Base-by-base conservation (phyloP, 495 filamentous ascomycete genomes). In the Lichenothelia convexa region DNA sequence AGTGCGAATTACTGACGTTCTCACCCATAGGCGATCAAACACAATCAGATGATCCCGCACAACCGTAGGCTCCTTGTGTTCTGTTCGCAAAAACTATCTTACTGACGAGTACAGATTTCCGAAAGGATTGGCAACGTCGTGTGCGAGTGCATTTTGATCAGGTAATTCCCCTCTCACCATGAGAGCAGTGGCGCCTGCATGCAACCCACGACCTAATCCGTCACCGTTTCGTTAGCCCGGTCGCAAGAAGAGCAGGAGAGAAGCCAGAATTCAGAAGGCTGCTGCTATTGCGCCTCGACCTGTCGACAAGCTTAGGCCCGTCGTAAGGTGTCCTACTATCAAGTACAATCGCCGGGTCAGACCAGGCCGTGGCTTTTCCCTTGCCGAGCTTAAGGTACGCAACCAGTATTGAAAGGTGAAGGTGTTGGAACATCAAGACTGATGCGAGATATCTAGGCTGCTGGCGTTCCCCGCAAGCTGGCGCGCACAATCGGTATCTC, bases 71-170 rank as follows among this genome's bases (percentile, higher is more conserved):
- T 11, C 30, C 4, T 30, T 33, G 40, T 36, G 5, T 5, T 15
- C 8, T 33, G 31, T 33, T 18, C 3, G 17, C 31, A 32, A 12
- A 8, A 27, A 27, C 24, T 8, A 27, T 7, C 13, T 18, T 18
- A n/a, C 31, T 18, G 17, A 18, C 31, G 16, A 12, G 17, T 18
- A 45, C 53, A 87, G 82, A 97, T 64, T 97, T 97, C 84, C 89
- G 84, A 71, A 97, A 97, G 84, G 83, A 97, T 70, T 97, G 89
- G 89, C 85, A 93, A 65, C 80, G 81, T 63, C 85, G 89, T 67
- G 89, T 97, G 51, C 80, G 85, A 65, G 73, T 74, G 60, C 91
- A 95, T 71, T 97, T 97, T 70, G 82, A 97, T 70, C 89, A 97
- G 87, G 87, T 95, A 85, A 61, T 59, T 61, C 54, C 44, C 47